Base-by-base conservation (phyloP, 2,329 filamentous ascomycete species). In the Venturia pyrina region DNA sequence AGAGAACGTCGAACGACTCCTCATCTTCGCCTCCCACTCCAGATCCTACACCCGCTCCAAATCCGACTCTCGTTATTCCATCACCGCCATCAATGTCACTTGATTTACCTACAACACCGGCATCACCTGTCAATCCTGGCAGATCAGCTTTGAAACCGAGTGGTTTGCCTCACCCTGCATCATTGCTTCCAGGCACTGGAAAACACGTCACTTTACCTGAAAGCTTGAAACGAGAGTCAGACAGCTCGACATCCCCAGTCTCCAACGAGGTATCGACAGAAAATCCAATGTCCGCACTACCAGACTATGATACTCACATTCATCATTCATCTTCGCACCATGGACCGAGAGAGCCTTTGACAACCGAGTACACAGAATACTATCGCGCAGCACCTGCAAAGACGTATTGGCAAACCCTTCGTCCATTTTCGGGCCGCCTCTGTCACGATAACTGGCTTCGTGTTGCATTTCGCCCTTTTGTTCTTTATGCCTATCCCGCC, bases 401-500 rank as follows among this genome's bases (percentile, higher is more conserved):
- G 69, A 87, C 90, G 0, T 96, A 91, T 70, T 66, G 78, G 0
- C 86, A 95, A 72, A 89, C 90, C 53, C 85, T 98, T 1, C 87
- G 81, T 66, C 84, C 89, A 0, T 96, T 84, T 79, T 88, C 91
- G 70, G 93, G 93, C 0, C 86, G 91, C 15, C 84, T 98, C 13
- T 85, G 85, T 62, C 81, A 86, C 17, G 91, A 96, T 71, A 88
- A 81, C 11, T 98, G 93, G 92, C 75, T 88, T 73, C 88, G 87
- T 67, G 91, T 91, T 21, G 88, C 89, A 65, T 56, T 89, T 5
- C 84, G 93, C 0, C 95, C 93, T 0, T 91, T 98, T 68, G 86
- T 97, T 60, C 83, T 98, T 0, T 96, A 88, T 71, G 85, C 88
- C 0, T 97, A 98, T 72, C 95, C 95, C 0, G 85, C 90, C 0